Evolutionary conservation across 2,329 filamentous ascomycete genomes (phyloP).

Genomic region (Phialophora tarda): DNA sequence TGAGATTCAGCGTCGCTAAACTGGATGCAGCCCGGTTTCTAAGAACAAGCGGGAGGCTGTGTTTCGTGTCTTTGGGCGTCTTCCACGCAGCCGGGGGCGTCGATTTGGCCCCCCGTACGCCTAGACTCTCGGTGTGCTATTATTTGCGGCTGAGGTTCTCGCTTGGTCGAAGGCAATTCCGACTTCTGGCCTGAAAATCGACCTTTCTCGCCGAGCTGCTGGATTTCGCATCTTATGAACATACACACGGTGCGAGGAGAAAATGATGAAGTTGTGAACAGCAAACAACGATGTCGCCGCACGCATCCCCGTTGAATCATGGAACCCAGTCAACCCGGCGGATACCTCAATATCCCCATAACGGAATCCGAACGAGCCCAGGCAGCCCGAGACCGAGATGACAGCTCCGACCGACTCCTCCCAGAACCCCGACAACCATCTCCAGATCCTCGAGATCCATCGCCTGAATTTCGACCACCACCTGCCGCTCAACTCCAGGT

Average conservation of each 20-base stretch:
- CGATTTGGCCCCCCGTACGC: neutral
- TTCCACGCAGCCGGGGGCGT: no score
- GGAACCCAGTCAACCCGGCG: conserved; percentile 31
- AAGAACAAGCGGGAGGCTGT: conserved; percentile 10
- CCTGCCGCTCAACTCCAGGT: conserved; percentile 15
- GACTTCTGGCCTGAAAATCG: neutral
- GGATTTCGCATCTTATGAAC: neutral
- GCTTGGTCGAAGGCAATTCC: conserved; percentile 3
- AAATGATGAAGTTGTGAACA: conserved; percentile 22
- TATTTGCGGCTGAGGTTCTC: conserved; percentile 7
- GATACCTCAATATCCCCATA: conserved; percentile 33
- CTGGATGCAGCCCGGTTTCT: neutral
- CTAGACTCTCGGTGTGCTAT: neutral
- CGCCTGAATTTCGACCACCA: conserved; percentile 12
- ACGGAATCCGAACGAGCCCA: conserved; percentile 35
- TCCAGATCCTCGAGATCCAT: conserved; percentile 25
- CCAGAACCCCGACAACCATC: conserved; percentile 25
- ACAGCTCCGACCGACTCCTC: conserved; percentile 26
- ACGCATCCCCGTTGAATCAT: conserved; percentile 22
- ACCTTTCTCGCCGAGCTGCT: neutral
- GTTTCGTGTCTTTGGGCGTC: neutral
- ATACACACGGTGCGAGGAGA: neutral
- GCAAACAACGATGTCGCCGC: conserved; percentile 27
- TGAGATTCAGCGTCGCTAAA: conserved; percentile 4
- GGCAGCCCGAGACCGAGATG: conserved; percentile 22